Evolutionary conservation across 2,329 filamentous ascomycete genomes (phyloP).

Genomic region (Colletotrichum liriopes): DNA sequence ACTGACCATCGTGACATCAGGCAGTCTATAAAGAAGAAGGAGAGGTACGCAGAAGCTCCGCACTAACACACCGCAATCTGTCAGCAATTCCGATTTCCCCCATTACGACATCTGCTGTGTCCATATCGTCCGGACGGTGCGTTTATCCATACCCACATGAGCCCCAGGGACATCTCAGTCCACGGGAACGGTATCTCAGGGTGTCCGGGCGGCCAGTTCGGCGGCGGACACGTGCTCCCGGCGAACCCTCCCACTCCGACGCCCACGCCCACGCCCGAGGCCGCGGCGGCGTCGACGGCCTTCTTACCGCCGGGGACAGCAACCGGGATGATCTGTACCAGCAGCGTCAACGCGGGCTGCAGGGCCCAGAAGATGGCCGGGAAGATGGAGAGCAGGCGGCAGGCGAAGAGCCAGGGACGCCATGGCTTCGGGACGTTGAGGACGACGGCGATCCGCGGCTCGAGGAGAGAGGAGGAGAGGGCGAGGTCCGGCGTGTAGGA

Average conservation of each 20-base stretch:
- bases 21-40: conserved; percentile 88
- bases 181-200: conserved; percentile 57
- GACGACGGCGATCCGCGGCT: conserved; percentile 84
- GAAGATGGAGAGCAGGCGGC: conserved; percentile 79
- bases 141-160: conserved; percentile 76
- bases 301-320: conserved; percentile 46
- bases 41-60: conserved; percentile 82
- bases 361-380: conserved; percentile 82
- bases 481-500: conserved; percentile 35
- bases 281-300: conserved; percentile 30
- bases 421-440: conserved; percentile 81
- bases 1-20: conserved; percentile 84
- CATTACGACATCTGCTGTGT: background rate
- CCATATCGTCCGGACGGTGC: background rate
- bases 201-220: conserved; percentile 34
- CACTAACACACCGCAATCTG: conserved; percentile 65
- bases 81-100: conserved; percentile 12
- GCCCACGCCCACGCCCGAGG: conserved; percentile 3
- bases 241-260: conserved; percentile 58
- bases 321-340: conserved; percentile 72
- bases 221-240: conserved; percentile 55
- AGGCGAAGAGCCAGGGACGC: conserved; percentile 81
- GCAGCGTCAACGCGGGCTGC: conserved; percentile 77
- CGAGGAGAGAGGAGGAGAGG: conserved; percentile 65
- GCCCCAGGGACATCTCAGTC: conserved; percentile 79